These are phyloP conservation scores for Septoria linicola DNA, from an alignment of 2,329 filamentous ascomycete species.

Conservation along the genomic window DNA sequence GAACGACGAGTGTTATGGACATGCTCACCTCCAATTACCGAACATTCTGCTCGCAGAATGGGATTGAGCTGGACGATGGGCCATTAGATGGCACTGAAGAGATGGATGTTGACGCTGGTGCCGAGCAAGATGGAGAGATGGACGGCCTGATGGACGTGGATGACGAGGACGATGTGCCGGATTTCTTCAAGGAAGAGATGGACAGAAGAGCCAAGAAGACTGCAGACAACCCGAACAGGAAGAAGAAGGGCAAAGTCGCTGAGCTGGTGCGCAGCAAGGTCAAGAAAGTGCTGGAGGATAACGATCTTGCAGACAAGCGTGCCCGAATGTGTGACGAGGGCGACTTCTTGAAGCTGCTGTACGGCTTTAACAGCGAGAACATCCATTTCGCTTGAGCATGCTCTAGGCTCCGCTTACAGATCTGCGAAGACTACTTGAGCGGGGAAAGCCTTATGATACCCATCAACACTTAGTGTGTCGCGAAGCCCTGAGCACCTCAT, in stretches of 20 bases:
- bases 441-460: not conserved
- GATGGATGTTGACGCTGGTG: slow-evolving; percentile 44
- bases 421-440: not conserved
- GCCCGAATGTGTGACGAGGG: slow-evolving; percentile 87
- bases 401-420: too few relatives aligned
- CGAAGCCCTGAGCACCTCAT: too few relatives aligned
- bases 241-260: slow-evolving; percentile 75
- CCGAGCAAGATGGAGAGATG: slow-evolving; percentile 47
- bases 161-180: slow-evolving; percentile 70
- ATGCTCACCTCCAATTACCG: slow-evolving; percentile 87
- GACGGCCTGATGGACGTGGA: slow-evolving; percentile 55
- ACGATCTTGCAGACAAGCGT: slow-evolving; percentile 75
- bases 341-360: slow-evolving; percentile 79
- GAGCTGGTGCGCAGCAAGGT: slow-evolving; percentile 86
- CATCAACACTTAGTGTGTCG: too few relatives aligned
- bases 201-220: slow-evolving; percentile 57
- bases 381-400: slow-evolving; percentile 80
- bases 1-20: slow-evolving; percentile 74
- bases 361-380: slow-evolving; percentile 84
- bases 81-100: slow-evolving; percentile 46
- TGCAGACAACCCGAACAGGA: slow-evolving; percentile 55
- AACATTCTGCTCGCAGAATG: slow-evolving; percentile 84
- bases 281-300: slow-evolving; percentile 77
- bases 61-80: slow-evolving; percentile 72
- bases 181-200: slow-evolving; percentile 73